These are phyloP conservation scores for Ormosia emarginata DNA, from an alignment of 306 rosid species.

Conservation along the genomic window DNA sequence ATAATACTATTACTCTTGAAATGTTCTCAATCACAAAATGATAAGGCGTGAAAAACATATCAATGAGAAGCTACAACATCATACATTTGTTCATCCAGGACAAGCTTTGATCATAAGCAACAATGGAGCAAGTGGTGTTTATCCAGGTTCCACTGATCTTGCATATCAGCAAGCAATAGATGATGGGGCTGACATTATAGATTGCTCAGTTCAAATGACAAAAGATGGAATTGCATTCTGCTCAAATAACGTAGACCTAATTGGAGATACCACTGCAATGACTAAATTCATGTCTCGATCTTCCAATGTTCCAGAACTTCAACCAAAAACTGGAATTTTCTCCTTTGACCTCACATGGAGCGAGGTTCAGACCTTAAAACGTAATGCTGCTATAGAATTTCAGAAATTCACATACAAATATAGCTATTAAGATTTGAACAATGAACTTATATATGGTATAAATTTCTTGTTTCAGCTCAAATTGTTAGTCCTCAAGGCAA, in stretches of 20 bases:
- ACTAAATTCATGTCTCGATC: constrained; percentile 47
- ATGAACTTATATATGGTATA: background rate
- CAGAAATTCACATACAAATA: background rate
- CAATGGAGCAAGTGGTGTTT: constrained; percentile 84
- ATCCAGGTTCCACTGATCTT: constrained; percentile 81
- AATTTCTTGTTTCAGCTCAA: constrained; percentile 62
- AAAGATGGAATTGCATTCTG: constrained; percentile 88
- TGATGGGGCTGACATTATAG: constrained; percentile 81
- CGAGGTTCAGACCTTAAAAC: constrained; percentile 69
- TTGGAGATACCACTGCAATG: constrained; percentile 42
- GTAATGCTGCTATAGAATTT: constrained; percentile 39
- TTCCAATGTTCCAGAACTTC: constrained; percentile 58
- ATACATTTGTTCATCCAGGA: constrained; percentile 37
- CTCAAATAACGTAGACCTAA: constrained; percentile 46
- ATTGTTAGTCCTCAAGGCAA: constrained; percentile 24
- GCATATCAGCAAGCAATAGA: constrained; percentile 75
- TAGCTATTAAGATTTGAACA: constrained; percentile 15
- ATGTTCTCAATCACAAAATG: background rate
- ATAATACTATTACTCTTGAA: background rate
- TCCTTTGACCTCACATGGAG: constrained; percentile 79
- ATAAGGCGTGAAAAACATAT: background rate
- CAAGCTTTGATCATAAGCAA: constrained; percentile 56
- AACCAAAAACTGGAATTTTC: constrained; percentile 64
- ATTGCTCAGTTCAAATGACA: constrained; percentile 87
- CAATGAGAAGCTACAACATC: background rate